Base-by-base conservation (phyloP, 2,329 filamentous ascomycete genomes). In the Colletotrichum spinosum region DNA sequence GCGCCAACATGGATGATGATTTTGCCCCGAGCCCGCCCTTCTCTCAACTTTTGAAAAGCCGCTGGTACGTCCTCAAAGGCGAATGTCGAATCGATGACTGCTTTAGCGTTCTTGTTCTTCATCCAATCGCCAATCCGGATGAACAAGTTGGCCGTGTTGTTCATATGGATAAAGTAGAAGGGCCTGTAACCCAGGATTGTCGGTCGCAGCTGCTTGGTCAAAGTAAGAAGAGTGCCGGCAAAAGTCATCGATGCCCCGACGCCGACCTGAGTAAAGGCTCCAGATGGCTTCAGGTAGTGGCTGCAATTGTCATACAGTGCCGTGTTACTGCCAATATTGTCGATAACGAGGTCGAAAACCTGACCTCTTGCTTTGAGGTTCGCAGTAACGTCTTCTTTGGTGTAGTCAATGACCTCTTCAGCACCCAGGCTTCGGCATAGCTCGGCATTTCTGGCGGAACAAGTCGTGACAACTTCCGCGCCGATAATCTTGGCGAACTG, bases 191-290 rank as follows among this genome's bases (percentile, higher is more conserved):
- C 42, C 17, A 63, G 2, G 8, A 63, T 17, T 3, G 17, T 37
- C 5, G 53, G 38, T 1, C 51, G 49, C 4, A 65, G 8, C 1
- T 41, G 41, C 10, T 49, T 65, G 7, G 42, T 34, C 2, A 50
- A n/a, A 13, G 39, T 60, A 33, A 34, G 45, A 10, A 55, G 34
- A 2, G 46, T 42, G 7, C 54, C 59, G 10, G 46, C 57, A 8
- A 62, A 17, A 1, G 55, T 41, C 1, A 53, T 4, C 64, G 65
- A 42, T 70, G 64, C 59, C 12, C 69, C 45, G 55, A 70, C 59
- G n/a, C 90, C 90, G 50, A 92, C 83, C 74, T 91, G 88, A 61
- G 91, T 83, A 70, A 91, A 88, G 12, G 81, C 81, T 6, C 90
- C 90, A 53, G 86, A 83, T 13, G 82, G 77, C 64, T 84, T 81